Base-by-base conservation (phyloP, 169 alveolate genomes). In the Pseudocohnilembus persalinus region DNA sequence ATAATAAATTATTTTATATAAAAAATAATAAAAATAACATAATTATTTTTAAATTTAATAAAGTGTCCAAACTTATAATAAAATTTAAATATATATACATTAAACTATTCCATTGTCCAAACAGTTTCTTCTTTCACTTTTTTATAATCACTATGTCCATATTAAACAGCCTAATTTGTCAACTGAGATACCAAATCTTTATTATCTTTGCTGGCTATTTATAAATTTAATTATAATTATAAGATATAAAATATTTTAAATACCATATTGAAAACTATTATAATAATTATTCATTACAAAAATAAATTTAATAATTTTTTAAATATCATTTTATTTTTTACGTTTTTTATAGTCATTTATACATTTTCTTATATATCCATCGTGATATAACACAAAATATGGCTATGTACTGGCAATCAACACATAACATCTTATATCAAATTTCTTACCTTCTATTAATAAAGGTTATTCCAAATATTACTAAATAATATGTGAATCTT, bases 151-250 rank as follows among this genome's bases (percentile, higher is more conserved):
- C 93, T 90, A 83, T 93, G 96, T 28, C 82, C 75, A 88, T 90
- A 90, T 88, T 93, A 86, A 29, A 89, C 77, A 6, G 96, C 88
- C n/a, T 81, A 74, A 49, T 93, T 93, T 16, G 96, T 93, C 28
- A 90, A 64, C 74, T 93, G 96, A n/a, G 84, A 49, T 20, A 49
- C 68, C 20, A 49, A 73, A 73, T 87, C 81, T 81, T 88, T 89
- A n/a, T 90, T 85, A 35, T 83, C 31, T 32, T 86, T 74, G 34
- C 77, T 81, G 29, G 84, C 92, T 34, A 88, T 80, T 31, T 82
- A 77, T 27, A 80, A 86, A 30, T 79, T 30, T 64, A 64, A 83
- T 11, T 20, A 11, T 49, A 49, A 49, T 49, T 49, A 49, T 49
- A 49, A 49, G 26, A 4, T 11, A 49, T 49, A 49, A 49, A 49